These are phyloP conservation scores for Blastocystis sp. DNA, from an alignment of 352 stramenopile genomes.

Conservation along the genomic window DNA sequence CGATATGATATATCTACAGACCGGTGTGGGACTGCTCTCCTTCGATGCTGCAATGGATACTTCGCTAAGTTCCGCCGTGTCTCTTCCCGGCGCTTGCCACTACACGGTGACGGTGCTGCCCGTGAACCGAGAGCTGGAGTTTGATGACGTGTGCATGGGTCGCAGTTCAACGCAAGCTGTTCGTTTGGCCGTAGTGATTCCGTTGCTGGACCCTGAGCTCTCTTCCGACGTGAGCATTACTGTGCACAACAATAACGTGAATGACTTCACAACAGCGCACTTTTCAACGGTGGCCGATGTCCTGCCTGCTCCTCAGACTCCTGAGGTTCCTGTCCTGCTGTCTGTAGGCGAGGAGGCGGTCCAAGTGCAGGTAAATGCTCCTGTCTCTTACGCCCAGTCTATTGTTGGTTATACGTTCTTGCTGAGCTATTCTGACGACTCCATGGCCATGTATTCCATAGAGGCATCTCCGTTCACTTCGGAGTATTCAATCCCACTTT, in stretches of 20 bases:
- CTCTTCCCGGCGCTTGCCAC: background rate
- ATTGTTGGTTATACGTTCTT: constrained; percentile 1
- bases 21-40: background rate
- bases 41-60: constrained; percentile 6
- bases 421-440: background rate
- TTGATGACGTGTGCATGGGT: constrained; percentile 9
- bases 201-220: background rate
- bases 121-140: background rate
- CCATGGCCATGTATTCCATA: background rate
- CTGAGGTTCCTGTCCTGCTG: background rate
- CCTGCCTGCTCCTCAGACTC: background rate
- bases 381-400: background rate
- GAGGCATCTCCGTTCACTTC: background rate
- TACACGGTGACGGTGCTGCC: background rate
- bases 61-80: background rate
- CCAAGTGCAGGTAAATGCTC: background rate
- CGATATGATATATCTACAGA: background rate
- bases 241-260: background rate
- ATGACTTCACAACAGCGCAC: background rate
- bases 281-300: background rate
- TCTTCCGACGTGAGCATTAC: background rate
- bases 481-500: background rate
- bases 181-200: background rate
- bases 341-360: background rate
- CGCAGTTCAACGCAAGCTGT: background rate